These are phyloP conservation scores for Sequoia sempervirens DNA, from an alignment of 75 land plant genomes.

Conservation along the genomic window DNA sequence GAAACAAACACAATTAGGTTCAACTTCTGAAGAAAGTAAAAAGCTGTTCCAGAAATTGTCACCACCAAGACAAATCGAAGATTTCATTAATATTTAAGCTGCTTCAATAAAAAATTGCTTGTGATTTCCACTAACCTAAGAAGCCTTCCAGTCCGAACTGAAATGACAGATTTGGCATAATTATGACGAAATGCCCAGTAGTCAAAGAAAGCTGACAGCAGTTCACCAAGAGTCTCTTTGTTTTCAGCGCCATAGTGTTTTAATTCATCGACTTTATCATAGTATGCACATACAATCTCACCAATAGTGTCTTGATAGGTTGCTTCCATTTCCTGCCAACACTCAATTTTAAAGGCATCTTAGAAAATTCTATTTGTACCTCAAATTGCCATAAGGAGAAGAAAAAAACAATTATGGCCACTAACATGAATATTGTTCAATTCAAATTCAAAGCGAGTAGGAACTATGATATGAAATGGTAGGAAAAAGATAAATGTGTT, in stretches of 20 bases:
- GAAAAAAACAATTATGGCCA: not conserved
- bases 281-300: slow-evolving; percentile 69
- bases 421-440: not conserved
- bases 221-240: slow-evolving; percentile 66
- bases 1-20: not conserved
- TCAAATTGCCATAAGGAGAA: not conserved
- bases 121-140: slow-evolving; percentile 52
- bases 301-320: slow-evolving; percentile 75
- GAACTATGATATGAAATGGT: not conserved
- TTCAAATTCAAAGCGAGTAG: not conserved
- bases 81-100: not conserved
- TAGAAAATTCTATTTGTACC: not conserved
- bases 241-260: slow-evolving; percentile 60
- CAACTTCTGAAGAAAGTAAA: not conserved
- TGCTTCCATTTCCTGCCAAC: slow-evolving; percentile 63
- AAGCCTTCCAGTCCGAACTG: slow-evolving; percentile 86
- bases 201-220: slow-evolving; percentile 80
- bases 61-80: not conserved
- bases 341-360: not conserved
- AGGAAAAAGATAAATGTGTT: slow-evolving; percentile 3
- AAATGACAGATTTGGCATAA: slow-evolving; percentile 79
- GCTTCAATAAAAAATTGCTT: not conserved
- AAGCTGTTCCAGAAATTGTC: not conserved
- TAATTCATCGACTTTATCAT: slow-evolving; percentile 77
- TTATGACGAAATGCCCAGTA: slow-evolving; percentile 97